Base-by-base conservation (phyloP, 208 protist genomes). In the Leishmania aethiopica region DNA sequence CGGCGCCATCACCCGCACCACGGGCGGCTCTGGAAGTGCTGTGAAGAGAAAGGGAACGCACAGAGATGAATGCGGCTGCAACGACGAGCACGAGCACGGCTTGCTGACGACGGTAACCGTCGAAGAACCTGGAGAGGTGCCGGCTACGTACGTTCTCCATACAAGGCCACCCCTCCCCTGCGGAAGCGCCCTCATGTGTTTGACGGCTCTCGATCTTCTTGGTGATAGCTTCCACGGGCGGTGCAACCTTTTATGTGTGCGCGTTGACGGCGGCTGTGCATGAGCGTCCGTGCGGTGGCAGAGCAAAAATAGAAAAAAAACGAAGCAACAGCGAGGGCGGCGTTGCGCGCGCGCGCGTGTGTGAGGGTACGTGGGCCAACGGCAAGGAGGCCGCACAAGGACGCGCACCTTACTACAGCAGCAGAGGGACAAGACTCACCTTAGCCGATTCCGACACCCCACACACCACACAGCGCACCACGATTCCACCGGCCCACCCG, bases 301-400 rank as follows among this genome's bases (percentile, higher is more conserved):
- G 28, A 69, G 70, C 2, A 85, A 40, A 40, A 49, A 32, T n/a
- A 47, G 7, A 42, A 25, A 42, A 47, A 49, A 49, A 72, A 25
- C 70, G 72, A 78, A 47, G 53, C 37, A 45, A 67, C 60, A 67
- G 60, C n/a, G 60, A 67, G 37, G 60, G 60, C 60, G 60, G 45
- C 45, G 45, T 10, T 13, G 45, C 45, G 45, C 45, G 55, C 45
- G 55, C 15, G 55, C 15, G 57, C 28, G n/a, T n/a, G 60, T 66
- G n/a, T 19, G n/a, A 25, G 13, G 25, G 8, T 7, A 67, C 15
- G n/a, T 22, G 60, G 60, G n/a, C 7, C 60, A 40, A 5, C 60
- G 28, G 11, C 60, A 22, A n/a, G 57, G 57, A 32, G 57, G 57
- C 25, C 19, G 7, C 57, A 25, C 25, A 62, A 62, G 57, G 19